Evolutionary conservation across 2,329 filamentous ascomycete genomes (phyloP).

Genomic region (Nothopassalora personata): DNA sequence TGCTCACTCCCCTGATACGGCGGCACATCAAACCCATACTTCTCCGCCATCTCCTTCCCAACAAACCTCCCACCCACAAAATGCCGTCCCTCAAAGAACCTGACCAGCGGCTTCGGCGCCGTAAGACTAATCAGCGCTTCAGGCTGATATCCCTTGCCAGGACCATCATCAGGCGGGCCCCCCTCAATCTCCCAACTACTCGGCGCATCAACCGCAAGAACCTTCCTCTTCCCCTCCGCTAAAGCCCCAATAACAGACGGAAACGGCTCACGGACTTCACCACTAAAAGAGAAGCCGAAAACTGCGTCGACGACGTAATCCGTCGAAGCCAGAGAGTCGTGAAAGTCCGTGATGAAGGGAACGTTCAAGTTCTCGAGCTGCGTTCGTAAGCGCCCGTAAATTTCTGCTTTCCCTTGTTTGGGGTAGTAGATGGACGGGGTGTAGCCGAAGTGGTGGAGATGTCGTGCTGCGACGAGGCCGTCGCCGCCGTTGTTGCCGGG

Average conservation of each 20-base stretch:
- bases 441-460: conserved; percentile 89
- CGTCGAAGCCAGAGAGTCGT: conserved; percentile 56
- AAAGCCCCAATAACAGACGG: conserved; percentile 72
- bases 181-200: conserved; percentile 90
- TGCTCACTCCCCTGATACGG: conserved; percentile 83
- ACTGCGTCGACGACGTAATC: conserved; percentile 89
- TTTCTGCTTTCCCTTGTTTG: conserved; percentile 81
- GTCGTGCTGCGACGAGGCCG: conserved; percentile 86
- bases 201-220: conserved; percentile 86
- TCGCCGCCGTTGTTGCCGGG: conserved; percentile 79
- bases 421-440: conserved; percentile 85
- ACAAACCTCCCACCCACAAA: conserved; percentile 92
- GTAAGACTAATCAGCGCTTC: conserved; percentile 78
- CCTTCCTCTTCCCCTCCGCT: conserved; percentile 65
- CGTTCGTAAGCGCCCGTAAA: conserved; percentile 80
- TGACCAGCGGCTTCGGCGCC: conserved; percentile 84
- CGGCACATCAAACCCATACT: conserved; percentile 80
- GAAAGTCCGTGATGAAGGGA: conserved; percentile 79
- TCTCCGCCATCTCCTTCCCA: conserved; percentile 68
- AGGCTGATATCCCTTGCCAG: conserved; percentile 77
- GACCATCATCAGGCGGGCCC: conserved; percentile 71
- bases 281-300: conserved; percentile 91
- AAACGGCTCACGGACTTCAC: conserved; percentile 89
- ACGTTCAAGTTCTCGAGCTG: conserved; percentile 80
- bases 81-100: conserved; percentile 78